Evolutionary conservation across 2,329 filamentous ascomycete genomes (phyloP), one percentile per base, ranked within the genome.

Genomic region (Claviceps pusilla): DNA sequence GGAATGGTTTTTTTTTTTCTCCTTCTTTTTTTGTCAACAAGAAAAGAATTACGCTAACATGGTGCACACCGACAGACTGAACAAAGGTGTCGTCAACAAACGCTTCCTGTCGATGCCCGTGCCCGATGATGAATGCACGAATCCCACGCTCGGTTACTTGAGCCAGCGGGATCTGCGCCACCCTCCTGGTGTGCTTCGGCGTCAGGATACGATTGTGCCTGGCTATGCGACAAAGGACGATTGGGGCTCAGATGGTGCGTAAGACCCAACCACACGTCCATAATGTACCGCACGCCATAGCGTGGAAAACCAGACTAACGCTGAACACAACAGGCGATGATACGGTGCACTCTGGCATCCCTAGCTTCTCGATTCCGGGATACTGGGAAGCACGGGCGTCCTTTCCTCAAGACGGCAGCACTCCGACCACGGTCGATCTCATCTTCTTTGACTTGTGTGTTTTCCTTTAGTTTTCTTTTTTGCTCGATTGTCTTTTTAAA

Each of bases 161-260:
- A 37, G 35, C 35, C 35, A 11, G 11, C 35, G 35, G 11, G 35
- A 37, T 37, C 9, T 19, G 41, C 41, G 41, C n/a, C 16, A 45
- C 2, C 12, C 42, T n/a, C 19, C 4, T 10, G 41, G 71, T 16
- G 66, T 72, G 48, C 65, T 73, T 6, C 68, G 74, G n/a, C 75
- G 76, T n/a, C 76, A 78, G 43, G 71, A 76, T 54, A 58, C 69
- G 6, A 60, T 72, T 7, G 69, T 69, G 0, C 69, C 76, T 0
- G 79, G 77, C 3, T 79, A 80, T 63, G 73, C 69, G 3, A 82
- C 78, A 0, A 70, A 62, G 2, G 78, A 82, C 57, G 78, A 80
- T 61, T 80, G 79, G 59, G 78, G 78, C 3, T 9, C 35, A 37
- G 35, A 37, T 12, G 35, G 35, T 37, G 35, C 35, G 35, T 10